A percentile compares a stretch with the other conserved stretches of the same genome.
These are phyloP conservation scores for Neurospora sp. DNA, from an alignment of 495 filamentous ascomycete genomes.

Conservation along the genomic window DNA sequence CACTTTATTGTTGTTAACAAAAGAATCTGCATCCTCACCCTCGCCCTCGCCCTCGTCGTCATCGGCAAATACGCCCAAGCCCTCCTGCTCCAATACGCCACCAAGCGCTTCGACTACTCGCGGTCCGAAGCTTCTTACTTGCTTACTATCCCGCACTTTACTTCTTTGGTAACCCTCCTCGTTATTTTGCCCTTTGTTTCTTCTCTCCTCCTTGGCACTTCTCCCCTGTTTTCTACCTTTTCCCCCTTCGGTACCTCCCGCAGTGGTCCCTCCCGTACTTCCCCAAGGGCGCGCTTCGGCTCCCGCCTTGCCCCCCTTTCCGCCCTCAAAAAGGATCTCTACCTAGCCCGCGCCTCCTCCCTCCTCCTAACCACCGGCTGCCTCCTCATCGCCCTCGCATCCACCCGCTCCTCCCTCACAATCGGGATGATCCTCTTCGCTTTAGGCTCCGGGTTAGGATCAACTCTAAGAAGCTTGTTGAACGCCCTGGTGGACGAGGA, in stretches of 20 bases:
- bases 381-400: not conserved
- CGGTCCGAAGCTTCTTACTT: slow-evolving; percentile 20
- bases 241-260: too few species aligned
- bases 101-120: slow-evolving; percentile 21
- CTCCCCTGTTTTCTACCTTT: too few species aligned
- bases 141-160: slow-evolving; percentile 15
- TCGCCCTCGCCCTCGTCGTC: slow-evolving; percentile 16
- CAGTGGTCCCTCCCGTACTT: too few species aligned
- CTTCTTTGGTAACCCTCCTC: slow-evolving; percentile 15
- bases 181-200: slow-evolving; percentile 15
- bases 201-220: not conserved
- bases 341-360: not conserved
- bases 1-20: not conserved
- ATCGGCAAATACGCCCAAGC: slow-evolving; percentile 18
- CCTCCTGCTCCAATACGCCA: slow-evolving; percentile 25
- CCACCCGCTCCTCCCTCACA: not conserved
- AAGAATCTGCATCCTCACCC: slow-evolving; percentile 13
- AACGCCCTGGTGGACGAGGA: slow-evolving; percentile 26
- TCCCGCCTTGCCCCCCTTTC: not conserved
- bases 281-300: too few species aligned
- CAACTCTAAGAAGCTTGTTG: slow-evolving; percentile 16
- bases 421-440: slow-evolving; percentile 17
- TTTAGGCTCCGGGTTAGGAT: slow-evolving; percentile 11
- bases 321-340: not conserved
- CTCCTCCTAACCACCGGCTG: not conserved